Evolutionary conservation across 2,329 filamentous ascomycete genomes (phyloP), one percentile per base, ranked within the genome.

Genomic region (Ceratocystis alfenasii): DNA sequence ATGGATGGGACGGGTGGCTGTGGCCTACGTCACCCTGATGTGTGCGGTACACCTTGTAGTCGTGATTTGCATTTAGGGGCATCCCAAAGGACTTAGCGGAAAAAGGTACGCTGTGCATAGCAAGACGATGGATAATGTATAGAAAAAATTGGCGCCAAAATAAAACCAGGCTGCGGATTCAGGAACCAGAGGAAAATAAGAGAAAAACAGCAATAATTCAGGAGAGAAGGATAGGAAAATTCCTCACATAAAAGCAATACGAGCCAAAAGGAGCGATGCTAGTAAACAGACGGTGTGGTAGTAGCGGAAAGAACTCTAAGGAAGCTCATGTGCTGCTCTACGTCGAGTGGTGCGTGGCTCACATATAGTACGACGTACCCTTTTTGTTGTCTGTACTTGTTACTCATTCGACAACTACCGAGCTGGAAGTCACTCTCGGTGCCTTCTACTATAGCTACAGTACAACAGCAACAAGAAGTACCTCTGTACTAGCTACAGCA

Each of bases 11-110:
- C n/a, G n/a, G n/a, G 48, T 53, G 48, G 20, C 48, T 53, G 48
- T 53, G 48, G 48, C 48, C 48, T 53, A 53, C 48, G 22, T 53
- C 48, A 53, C 48, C 48, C 22, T 15, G 20, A 53, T 53, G n/a
- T 50, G 48, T 53, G 25, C 10, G 12, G 22, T 25, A 25, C 15
- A 53, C 48, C 20, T 3, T 28, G 4, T 15, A 7, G 48, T 25
- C 7, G 48, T 12, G 17, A 50, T 20, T 20, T 50, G 8, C n/a
- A 48, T 50, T 25, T 53, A 53, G 48, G 48, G 48, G 17, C 48
- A 10, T 5, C 48, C 48, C 7, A 25, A 53, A 53, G 12, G 48
- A 15, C 48, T 10, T 53, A 15, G 20, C 22, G 15, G 25, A 2
- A 20, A 48, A 48, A 20, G 46, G n/a, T 22, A 48, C 46, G 20